Evolutionary conservation across 2,329 filamentous ascomycete genomes (phyloP), one percentile per base, ranked within the genome.

Genomic region (Ascochyta viciae-villosae): DNA sequence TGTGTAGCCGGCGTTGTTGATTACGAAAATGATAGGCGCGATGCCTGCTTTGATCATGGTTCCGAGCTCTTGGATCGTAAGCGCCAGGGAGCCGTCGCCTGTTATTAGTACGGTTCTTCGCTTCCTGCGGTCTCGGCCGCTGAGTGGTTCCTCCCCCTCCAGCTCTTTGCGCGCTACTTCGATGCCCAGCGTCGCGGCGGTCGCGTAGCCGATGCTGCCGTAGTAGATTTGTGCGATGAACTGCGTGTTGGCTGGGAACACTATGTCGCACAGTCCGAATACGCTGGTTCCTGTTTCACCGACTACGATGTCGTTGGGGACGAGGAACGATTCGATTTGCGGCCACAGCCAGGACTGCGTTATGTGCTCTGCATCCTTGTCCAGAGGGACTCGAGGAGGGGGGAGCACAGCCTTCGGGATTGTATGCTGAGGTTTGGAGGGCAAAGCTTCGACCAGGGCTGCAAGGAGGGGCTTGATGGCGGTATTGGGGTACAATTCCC

Each of bases 41-140:
- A 75, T 62, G 7, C 73, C 62, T 1, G 72, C 63, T 47, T 72
- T 72, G 62, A 89, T 84, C 63, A 89, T 88, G 2, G 85, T 87
- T 10, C 83, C 82, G 3, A 90, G 75, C 60, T 89, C 87, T 67
- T 90, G 87, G 0, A 82, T 85, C 0, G 87, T 89, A 75, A 89
- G 83, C 60, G 88, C 83, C 55, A 89, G 81, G 58, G 85, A 87
- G 3, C 51, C 87, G 48, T 88, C 86, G 5, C 86, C 86, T 31
- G 86, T 86, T 57, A 86, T 79, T 1, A 88, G 73, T 9, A 87
- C 78, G 0, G 85, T 83, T 50, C 83, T 54, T 5, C 72, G 68
- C 10, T 40, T 40, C 9, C 22, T 48, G 0, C 23, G 16, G 13
- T 10, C 39, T 1, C 24, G 19, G 2, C 13, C 9, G n/a, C 29